These are phyloP conservation scores for Dianthus caryophyllus DNA, from an alignment of 148 eudicot genomes.

Conservation along the genomic window DNA sequence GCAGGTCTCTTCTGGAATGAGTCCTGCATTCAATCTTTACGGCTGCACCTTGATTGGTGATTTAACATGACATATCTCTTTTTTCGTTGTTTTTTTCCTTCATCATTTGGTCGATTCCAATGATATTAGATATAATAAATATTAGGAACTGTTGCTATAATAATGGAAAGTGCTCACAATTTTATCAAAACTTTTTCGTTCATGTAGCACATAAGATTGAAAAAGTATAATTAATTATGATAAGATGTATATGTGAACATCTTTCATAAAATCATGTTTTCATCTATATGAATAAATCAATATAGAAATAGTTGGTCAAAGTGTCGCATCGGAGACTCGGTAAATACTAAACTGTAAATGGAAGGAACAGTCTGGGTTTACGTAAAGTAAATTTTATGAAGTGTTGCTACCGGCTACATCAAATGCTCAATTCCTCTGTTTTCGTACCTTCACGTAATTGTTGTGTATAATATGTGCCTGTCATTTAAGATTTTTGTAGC, in stretches of 20 bases:
- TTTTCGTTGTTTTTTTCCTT: neutral
- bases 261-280: too few relatives aligned
- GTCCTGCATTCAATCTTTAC: constrained; percentile 83
- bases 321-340: too few relatives aligned
- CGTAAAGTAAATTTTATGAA: neutral
- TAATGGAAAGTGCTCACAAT: neutral
- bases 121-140: too few relatives aligned
- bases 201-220: neutral
- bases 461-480: neutral
- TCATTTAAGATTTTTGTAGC: neutral
- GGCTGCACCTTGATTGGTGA: constrained; percentile 96
- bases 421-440: neutral
- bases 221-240: too few relatives aligned
- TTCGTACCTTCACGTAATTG: neutral
- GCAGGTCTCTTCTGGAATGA: constrained; percentile 98
- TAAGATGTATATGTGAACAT: too few relatives aligned
- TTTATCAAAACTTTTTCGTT: neutral
- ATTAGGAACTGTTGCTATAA: too few relatives aligned
- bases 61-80: constrained; percentile 7
- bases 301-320: too few relatives aligned
- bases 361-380: too few relatives aligned
- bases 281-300: too few relatives aligned
- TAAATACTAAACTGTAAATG: too few relatives aligned
- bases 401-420: neutral
- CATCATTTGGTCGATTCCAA: neutral